Base-by-base conservation (phyloP, 1,284 basidiomycete species). In the Leccinum subfulvum region DNA sequence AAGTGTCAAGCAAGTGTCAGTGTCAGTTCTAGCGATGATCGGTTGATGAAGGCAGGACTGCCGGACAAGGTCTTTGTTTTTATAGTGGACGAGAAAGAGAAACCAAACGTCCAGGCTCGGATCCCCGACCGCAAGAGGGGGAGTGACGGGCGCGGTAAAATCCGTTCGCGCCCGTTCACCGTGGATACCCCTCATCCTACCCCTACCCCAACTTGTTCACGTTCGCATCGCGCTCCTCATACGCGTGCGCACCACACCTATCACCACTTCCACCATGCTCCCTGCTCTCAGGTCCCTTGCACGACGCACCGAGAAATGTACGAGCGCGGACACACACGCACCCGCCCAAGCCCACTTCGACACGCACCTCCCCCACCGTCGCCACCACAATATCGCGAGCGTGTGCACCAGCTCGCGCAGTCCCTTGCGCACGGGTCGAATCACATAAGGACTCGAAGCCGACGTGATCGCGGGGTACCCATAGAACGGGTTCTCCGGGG, bases 401-500 rank as follows among this genome's bases (percentile, higher is more conserved):
- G 90, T 92, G 53, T 81, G 80, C n/a, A 82, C 68, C 33, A 93
- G 81, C 73, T 92, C 89, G 62, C 89, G 82, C 65, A 89, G 89
- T 54, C 90, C 83, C 59, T 85, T 82, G 35, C 86, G 87, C 28
- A 66, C 86, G 76, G 56, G 78, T 72, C 54, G 83, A 78, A 58
- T 75, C 69, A 4, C 76, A 54, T 61, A 75, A 23, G 72, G 71
- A 16, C 67, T 74, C 39, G 77, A 71, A 58, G 73, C 71, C 44
- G 77, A 73, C 54, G 77, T 70, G 59, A 77, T 75, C 56, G 80
- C 76, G 0, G 93, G 91, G 73, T 95, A 95, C n/a, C 92, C 92
- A 68, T 87, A 94, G 76, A 89, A 94, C 0, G 92, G 92, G 68
- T 94, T 94, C 57, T 84, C 75, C 44, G 78, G 69, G 28, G 90